Evolutionary conservation across 305 asterid species (phyloP).

Genomic region (Fraxinus nigra): DNA sequence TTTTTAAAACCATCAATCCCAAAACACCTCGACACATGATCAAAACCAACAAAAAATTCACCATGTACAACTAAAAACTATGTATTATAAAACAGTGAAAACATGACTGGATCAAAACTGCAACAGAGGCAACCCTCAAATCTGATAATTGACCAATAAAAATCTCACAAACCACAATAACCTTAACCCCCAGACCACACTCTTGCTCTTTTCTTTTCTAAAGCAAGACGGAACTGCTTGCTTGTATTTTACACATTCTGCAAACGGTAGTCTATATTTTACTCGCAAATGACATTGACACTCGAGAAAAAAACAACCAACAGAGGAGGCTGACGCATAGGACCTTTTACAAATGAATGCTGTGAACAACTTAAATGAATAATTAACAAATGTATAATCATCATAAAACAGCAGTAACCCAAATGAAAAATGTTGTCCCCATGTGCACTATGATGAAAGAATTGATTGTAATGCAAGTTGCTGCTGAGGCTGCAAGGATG

Average conservation of each 20-base stretch:
- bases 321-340: conserved; percentile 34
- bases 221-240: conserved; percentile 20
- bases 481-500: conserved; percentile 87
- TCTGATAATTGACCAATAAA: conserved; percentile 24
- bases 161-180: conserved; percentile 20
- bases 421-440: not conserved
- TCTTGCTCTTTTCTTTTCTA: conserved; percentile 7
- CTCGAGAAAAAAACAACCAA: conserved; percentile 27
- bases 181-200: conserved; percentile 13
- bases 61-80: conserved; percentile 20
- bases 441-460: conserved; percentile 46
- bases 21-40: not conserved
- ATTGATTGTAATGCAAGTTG: conserved; percentile 75
- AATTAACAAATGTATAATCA: conserved; percentile 28
- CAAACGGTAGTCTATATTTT: conserved; percentile 19
- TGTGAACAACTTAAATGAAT: conserved; percentile 27
- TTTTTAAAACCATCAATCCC: conserved; percentile 16
- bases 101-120: conserved; percentile 45
- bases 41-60: conserved; percentile 23
- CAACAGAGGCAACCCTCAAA: conserved; percentile 33
- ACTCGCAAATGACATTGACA: conserved; percentile 33
- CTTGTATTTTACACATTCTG: conserved; percentile 45
- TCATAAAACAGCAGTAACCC: conserved; percentile 10
- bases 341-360: conserved; percentile 36
- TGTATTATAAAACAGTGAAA: conserved; percentile 6